Percentiles rank a stretch among this genome's conserved stretches.
Evolutionary conservation across 2,329 filamentous ascomycete species (phyloP).

Genomic region (Elsinoe fawcettii): DNA sequence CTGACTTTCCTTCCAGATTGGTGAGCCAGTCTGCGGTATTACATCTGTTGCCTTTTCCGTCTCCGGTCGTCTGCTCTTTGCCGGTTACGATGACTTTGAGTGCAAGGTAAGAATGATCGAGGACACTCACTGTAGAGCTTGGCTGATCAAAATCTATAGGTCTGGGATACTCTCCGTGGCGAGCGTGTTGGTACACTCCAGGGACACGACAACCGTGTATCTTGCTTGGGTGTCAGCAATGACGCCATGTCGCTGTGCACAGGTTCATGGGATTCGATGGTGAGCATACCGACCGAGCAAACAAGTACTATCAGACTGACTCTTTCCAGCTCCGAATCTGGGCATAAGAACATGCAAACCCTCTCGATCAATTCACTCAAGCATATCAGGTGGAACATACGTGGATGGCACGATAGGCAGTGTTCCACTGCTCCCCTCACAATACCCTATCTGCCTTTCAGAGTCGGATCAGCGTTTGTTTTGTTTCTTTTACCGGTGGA

Average conservation of each 20-base stretch:
- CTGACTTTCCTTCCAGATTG: conserved; percentile 56
- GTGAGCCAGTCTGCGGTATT: conserved; percentile 94
- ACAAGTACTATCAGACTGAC: conserved; percentile 9
- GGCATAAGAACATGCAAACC: conserved; percentile 33
- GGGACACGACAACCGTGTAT: conserved; percentile 97
- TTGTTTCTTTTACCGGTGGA: conserved; percentile 14
- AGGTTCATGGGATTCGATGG: conserved; percentile 97
- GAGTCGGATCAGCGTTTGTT: conserved; percentile 16
- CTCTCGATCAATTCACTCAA: conserved; percentile 12
- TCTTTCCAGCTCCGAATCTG: conserved; percentile 42
- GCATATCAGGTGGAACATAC: conserved; percentile 14
- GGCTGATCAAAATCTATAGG: conserved; percentile 47
- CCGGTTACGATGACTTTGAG: conserved; percentile 97
- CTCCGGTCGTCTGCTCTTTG: conserved; percentile 88
- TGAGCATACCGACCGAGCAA: conserved; percentile 45
- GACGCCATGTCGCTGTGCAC: conserved; percentile 99
- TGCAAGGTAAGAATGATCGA: conserved; percentile 72
- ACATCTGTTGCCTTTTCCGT: conserved; percentile 98
- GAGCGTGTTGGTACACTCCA: conserved; percentile 96
- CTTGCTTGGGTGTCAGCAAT: conserved; percentile 96
- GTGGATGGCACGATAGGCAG: conserved; percentile 15
- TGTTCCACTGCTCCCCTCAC: conserved; percentile 8
- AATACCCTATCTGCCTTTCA: conserved; percentile 16
- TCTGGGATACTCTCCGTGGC: conserved; percentile 94
- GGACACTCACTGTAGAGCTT: conserved; percentile 5